Percentiles rank a stretch among this genome's conserved stretches.
phyloP scores from a whole-genome alignment of 345 rosid species.

The Moricandia arvensis region DNA sequence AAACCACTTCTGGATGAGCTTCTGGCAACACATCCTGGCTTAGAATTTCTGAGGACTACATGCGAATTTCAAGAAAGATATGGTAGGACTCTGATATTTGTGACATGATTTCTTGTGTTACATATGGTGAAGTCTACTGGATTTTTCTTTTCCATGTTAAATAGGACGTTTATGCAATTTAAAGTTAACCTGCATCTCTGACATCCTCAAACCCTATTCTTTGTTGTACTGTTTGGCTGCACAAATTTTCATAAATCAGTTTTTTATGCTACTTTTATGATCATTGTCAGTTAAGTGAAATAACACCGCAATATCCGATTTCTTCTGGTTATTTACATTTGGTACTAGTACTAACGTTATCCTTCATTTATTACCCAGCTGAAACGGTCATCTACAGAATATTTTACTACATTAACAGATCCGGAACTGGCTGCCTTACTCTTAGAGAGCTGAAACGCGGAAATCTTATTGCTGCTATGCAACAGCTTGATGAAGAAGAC shows the following conservation, averaged over 20 bases:
- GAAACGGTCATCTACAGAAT: conserved; percentile 97
- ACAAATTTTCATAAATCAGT: not conserved
- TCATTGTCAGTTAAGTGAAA: no score
- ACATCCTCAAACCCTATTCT: not conserved
- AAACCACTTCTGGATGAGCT: conserved; percentile 80
- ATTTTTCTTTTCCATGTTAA: not conserved
- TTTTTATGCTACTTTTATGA: not conserved
- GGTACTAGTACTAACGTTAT: not conserved
- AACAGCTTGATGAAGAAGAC: conserved; percentile 86
- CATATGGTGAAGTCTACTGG: not conserved
- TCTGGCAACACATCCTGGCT: conserved; percentile 79
- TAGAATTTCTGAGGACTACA: conserved; percentile 67
- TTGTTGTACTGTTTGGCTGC: not conserved
- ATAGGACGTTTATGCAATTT: not conserved
- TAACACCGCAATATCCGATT: not conserved
- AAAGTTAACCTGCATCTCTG: not conserved
- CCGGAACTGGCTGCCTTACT: conserved; percentile 79
- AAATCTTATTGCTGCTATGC: conserved; percentile 76
- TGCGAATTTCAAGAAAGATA: conserved; percentile 94
- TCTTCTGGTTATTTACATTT: not conserved
- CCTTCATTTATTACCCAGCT: conserved; percentile 48
- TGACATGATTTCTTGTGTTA: conserved; percentile 1
- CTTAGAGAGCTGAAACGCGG: conserved; percentile 93
- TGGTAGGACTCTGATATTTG: conserved; percentile 44
- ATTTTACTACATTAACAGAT: conserved; percentile 82